These are phyloP conservation scores for Afroboletus lepidellus DNA, from an alignment of 1,284 basidiomycete species.

Conservation along the genomic window DNA sequence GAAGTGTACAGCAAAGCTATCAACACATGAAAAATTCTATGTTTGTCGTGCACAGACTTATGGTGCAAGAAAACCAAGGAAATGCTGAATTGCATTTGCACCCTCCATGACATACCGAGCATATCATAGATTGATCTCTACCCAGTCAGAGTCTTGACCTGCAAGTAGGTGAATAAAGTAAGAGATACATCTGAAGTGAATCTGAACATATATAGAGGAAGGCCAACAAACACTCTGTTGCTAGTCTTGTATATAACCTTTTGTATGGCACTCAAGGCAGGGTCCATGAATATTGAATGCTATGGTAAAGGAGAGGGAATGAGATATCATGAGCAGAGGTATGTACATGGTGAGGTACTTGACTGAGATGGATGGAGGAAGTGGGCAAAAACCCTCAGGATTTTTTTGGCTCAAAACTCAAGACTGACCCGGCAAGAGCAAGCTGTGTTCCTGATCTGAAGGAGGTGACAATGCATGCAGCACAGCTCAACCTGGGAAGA, in stretches of 20 bases:
- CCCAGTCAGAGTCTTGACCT: conserved; percentile 44
- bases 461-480: conserved; percentile 2
- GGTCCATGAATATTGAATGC: no score
- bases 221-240: no score
- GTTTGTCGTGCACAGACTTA: not conserved
- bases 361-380: no score
- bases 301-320: no score
- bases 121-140: conserved; percentile 28
- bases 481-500: not conserved
- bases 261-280: no score
- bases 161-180: not conserved
- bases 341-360: no score
- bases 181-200: conserved; percentile 30
- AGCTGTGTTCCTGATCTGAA: no score
- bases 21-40: not conserved
- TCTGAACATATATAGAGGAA: no score
- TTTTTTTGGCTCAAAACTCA: no score
- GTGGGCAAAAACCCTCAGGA: not conserved
- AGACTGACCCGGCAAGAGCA: no score
- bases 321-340: no score
- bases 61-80: not conserved
- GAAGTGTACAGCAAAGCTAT: not conserved
- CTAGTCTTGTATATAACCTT: no score
- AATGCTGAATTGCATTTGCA: not conserved
- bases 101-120: not conserved